phyloP scores from a whole-genome alignment of 2,329 filamentous ascomycete species.

The Ascochyta clinopodiicola region DNA sequence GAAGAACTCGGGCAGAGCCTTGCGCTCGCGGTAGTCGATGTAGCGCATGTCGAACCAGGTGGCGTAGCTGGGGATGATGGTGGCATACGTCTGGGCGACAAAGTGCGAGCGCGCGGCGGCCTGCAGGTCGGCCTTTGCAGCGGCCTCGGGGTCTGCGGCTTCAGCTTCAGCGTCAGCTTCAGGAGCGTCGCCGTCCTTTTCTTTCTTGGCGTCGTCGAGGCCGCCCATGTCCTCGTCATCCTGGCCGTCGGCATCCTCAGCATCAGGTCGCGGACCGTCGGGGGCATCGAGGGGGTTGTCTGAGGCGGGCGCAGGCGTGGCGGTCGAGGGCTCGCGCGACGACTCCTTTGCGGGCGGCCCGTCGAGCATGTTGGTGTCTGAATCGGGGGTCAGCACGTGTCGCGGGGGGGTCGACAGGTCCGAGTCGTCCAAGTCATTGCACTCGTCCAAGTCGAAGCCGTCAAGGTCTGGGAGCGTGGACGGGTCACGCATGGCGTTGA shows the following conservation, averaged over 20 bases:
- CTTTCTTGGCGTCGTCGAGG: constrained; percentile 48
- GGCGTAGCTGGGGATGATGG: constrained; percentile 96
- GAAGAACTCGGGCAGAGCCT: constrained; percentile 97
- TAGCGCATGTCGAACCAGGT: constrained; percentile 99
- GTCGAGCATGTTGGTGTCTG: constrained; percentile 67
- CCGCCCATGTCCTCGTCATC: constrained; percentile 75
- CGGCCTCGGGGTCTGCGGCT: constrained; percentile 55
- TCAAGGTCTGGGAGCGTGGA: not conserved
- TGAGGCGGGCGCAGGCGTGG: constrained; percentile 61
- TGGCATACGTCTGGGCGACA: constrained; percentile 90
- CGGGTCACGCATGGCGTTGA: too few relatives aligned
- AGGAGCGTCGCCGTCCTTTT: constrained; percentile 42
- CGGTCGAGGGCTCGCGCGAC: constrained; percentile 62
- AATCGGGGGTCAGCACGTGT: constrained; percentile 8
- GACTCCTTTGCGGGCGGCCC: constrained; percentile 51
- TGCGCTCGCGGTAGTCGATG: constrained; percentile 89
- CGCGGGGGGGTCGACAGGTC: not conserved
- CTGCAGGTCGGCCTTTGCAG: constrained; percentile 82
- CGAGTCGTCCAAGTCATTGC: not conserved
- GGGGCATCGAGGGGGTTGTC: constrained; percentile 76
- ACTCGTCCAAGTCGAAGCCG: not conserved
- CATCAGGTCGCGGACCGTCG: constrained; percentile 63
- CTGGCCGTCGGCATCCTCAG: constrained; percentile 64
- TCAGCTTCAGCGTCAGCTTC: constrained; percentile 57
- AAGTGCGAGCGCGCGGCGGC: constrained; percentile 89